Conservation (phyloP, 2,329 filamentous ascomycete genomes). For the Dactylellina drechsleri region DNA sequence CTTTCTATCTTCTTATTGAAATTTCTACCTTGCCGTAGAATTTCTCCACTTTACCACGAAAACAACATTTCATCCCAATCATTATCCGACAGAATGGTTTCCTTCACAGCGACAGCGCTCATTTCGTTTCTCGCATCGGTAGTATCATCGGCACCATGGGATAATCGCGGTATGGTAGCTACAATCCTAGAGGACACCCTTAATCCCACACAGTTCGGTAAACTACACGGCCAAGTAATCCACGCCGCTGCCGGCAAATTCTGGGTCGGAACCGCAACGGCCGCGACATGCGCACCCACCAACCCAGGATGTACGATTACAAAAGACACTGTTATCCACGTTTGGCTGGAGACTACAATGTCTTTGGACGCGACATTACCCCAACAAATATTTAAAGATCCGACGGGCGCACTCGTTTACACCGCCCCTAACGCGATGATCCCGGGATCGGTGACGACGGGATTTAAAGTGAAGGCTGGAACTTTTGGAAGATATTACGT, state of each 20-base stretch:
- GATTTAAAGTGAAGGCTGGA: not conserved
- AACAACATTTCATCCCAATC: not conserved
- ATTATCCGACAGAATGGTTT: not conserved
- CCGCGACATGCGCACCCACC: not conserved
- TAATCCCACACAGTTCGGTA: conserved; percentile 1
- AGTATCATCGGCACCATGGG: conserved; percentile 10
- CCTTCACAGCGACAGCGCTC: not conserved
- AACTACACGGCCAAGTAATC: conserved; percentile 8
- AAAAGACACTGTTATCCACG: conserved; percentile 12
- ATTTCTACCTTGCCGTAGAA: too few relatives aligned
- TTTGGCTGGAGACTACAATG: conserved; percentile 9
- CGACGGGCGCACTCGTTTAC: not conserved
- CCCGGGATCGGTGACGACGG: not conserved
- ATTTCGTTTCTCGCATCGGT: not conserved
- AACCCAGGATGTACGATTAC: not conserved
- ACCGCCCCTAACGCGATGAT: not conserved
- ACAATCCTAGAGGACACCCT: conserved; percentile 12
- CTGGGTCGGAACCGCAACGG: conserved; percentile 11
- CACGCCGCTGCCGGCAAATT: conserved; percentile 8
- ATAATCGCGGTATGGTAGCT: conserved; percentile 5
- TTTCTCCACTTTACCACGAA: conserved; percentile 12
- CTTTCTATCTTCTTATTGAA: too few relatives aligned
- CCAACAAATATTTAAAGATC: conserved; percentile 9
- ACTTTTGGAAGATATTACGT: conserved; percentile 7
- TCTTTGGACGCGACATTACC: not conserved